Base-by-base conservation (phyloP, 352 stramenopile species). In the Elongisporangium prolatum region DNA sequence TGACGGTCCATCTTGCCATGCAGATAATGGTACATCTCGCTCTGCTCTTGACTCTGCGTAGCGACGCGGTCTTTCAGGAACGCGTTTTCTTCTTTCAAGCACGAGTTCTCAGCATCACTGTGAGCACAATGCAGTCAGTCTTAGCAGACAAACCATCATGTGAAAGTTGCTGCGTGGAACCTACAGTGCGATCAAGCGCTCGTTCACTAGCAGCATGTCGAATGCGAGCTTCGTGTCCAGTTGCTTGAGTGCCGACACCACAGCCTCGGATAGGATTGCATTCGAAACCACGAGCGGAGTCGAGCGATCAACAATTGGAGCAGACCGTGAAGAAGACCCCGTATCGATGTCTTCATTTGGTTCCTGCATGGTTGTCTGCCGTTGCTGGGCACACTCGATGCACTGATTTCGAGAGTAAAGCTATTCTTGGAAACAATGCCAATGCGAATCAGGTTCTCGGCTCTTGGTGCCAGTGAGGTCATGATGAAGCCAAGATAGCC, bases 21-120 rank as follows among this genome's bases (percentile, higher is more conserved):
- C 25, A 96, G 82, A 59, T 95, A 93, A 54, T 89, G 89, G 57
- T 95, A 95, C 65, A 96, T 90, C 22, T 96, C 89, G 48, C 68
- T 84, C 57, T 93, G 74, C 37, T 93, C 77, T 18, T 74, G 68
- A 1, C 61, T 75, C 40, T 76, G 69, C 14, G 69, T 74, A 14
- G 62, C 70, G 50, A 87, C 48, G 24, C 62, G 54, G 18, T 75
- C 56, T 44, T 80, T 81, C 7, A 91, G 51, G 44, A 86, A 76
- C 18, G 60, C 49, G 7, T 74, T 69, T 50, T 89, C 75, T 6
- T 76, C 63, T n/a, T 78, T 78, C 20, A 77, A 18, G 10, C 57
- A 69, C 14, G 60, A 65, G 56, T 75, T 75, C 6, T 74, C 68
- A 1, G 50, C 48, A 20, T 84, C 74, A 48, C 65, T 70, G 21